Evolutionary conservation across 352 stramenopile species (phyloP), one percentile per base, ranked within the genome.

Genomic region (Aphanomyces astaci): DNA sequence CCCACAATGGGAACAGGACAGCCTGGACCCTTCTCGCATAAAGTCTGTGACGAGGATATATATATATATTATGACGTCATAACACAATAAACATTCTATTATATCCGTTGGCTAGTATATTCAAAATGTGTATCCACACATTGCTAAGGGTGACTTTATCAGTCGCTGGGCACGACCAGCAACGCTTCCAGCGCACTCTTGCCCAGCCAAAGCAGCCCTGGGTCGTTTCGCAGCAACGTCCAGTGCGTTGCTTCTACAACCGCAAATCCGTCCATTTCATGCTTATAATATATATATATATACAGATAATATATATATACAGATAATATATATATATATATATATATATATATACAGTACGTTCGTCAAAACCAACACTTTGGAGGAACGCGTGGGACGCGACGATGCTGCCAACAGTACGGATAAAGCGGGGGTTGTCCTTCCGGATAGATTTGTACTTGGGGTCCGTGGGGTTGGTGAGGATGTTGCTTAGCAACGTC

Each of bases 401-500:
- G 1, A 81, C 81, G 31, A 82, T 78, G 25, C 25, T 66, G 17
- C 75, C 77, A 9, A 93, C 72, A 10, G 78, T 77, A 0, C 72
- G 67, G 5, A 76, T 71, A 30, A 93, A 89, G 15, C 89, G 53
- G 5, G 74, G 76, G 66, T 90, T 93, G 13, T 73, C 56, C 46
- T 90, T 90, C 36, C 81, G 81, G 30, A 93, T 83, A 17, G 77
- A 81, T 31, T 77, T 78, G 63, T 83, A 91, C 63, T 89, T 90
- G 33, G 64, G 68, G 25, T 91, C 75, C 1, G 32, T 22, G 0
- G 82, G 78, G 43, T 89, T 68, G n/a, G 72, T 32, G n/a, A 88
- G 72, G 57, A 93, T 81, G 72, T 93, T 93, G 36, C 77, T 80
- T 11, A 93, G 73, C 67, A 93, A 86, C 57, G 85, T 84, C 65